These are phyloP conservation scores for Phytophthora pini DNA, from an alignment of 352 stramenopile species.

Conservation along the genomic window DNA sequence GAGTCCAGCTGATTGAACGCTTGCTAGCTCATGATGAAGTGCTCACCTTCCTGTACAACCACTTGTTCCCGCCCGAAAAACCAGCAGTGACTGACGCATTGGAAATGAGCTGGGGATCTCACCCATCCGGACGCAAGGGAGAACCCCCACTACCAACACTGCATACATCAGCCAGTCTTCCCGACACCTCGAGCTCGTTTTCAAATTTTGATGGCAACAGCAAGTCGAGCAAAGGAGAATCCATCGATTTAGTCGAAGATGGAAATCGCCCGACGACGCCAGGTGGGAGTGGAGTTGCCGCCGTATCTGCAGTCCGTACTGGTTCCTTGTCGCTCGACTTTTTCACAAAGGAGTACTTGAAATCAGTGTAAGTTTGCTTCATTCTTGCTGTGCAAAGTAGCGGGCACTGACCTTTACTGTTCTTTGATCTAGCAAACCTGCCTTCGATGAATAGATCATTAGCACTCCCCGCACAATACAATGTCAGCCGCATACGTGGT, in stretches of 20 bases:
- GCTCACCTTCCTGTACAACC: constrained; percentile 72
- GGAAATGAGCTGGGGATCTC: constrained; percentile 23
- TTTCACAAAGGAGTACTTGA: constrained; percentile 65
- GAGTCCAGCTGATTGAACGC: constrained; percentile 75
- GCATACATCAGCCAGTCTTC: constrained; percentile 33
- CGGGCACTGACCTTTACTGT: not conserved
- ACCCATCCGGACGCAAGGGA: constrained; percentile 10
- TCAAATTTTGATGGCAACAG: constrained; percentile 26
- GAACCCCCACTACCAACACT: constrained; percentile 20
- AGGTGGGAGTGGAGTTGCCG: constrained; percentile 49
- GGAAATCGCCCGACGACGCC: constrained; percentile 26
- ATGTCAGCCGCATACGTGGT: constrained; percentile 15
- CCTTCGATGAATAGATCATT: constrained; percentile 16
- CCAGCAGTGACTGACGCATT: constrained; percentile 11
- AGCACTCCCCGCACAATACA: constrained; percentile 18
- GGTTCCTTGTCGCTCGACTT: constrained; percentile 48
- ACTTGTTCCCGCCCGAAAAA: constrained; percentile 67
- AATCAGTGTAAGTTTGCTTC: constrained; percentile 43
- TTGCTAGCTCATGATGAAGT: constrained; percentile 85
- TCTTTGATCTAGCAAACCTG: constrained; percentile 19
- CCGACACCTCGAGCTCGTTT: constrained; percentile 27
- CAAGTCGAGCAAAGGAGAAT: constrained; percentile 19
- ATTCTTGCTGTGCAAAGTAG: not conserved
- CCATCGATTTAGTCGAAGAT: constrained; percentile 13
- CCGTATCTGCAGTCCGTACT: constrained; percentile 42